These are phyloP conservation scores for Akanthomyces lecanii DNA, from an alignment of 2,329 filamentous ascomycete genomes.

Conservation along the genomic window DNA sequence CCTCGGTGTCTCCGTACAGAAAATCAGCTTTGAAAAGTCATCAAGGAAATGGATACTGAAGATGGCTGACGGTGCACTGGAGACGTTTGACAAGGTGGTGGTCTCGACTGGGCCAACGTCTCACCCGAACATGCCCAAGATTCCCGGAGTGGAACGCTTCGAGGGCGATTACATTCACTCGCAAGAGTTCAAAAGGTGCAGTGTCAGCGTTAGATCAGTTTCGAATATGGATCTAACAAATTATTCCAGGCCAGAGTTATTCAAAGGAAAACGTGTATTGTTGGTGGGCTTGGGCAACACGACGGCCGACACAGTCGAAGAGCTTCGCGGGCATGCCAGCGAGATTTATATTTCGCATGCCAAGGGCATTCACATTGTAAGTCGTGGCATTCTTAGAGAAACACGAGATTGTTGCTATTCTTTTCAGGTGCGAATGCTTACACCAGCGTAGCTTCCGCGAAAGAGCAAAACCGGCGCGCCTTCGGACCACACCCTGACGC, in stretches of 20 bases:
- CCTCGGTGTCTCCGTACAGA: constrained; percentile 24
- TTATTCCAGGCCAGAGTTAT: constrained; percentile 25
- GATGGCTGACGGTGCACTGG: constrained; percentile 20
- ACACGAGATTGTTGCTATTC: too few relatives aligned
- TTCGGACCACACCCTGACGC: constrained; percentile 31
- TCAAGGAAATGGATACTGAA: constrained; percentile 27
- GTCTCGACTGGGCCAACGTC: constrained; percentile 33
- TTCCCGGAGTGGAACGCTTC: constrained; percentile 35
- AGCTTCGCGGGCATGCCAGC: constrained; percentile 31
- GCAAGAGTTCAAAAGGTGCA: constrained; percentile 31
- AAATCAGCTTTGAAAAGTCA: constrained; percentile 22
- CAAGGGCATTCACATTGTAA: constrained; percentile 28
- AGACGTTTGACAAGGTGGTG: constrained; percentile 36
- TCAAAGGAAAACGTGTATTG: constrained; percentile 39
- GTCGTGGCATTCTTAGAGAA: constrained; percentile 18
- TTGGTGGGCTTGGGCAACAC: constrained; percentile 42
- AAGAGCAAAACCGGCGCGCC: constrained; percentile 31
- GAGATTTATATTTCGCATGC: constrained; percentile 41
- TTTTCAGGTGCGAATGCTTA: constrained; percentile 19
- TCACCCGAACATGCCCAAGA: constrained; percentile 31
- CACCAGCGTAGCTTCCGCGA: constrained; percentile 24
- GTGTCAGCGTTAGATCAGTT: neutral
- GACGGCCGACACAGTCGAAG: constrained; percentile 27
- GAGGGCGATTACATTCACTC: constrained; percentile 37
- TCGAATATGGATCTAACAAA: neutral